Percentiles rank a stretch among this genome's conserved stretches.
Conservation (phyloP, 805 yeast genomes). For the Saccharomycopsis sp. region DNA sequence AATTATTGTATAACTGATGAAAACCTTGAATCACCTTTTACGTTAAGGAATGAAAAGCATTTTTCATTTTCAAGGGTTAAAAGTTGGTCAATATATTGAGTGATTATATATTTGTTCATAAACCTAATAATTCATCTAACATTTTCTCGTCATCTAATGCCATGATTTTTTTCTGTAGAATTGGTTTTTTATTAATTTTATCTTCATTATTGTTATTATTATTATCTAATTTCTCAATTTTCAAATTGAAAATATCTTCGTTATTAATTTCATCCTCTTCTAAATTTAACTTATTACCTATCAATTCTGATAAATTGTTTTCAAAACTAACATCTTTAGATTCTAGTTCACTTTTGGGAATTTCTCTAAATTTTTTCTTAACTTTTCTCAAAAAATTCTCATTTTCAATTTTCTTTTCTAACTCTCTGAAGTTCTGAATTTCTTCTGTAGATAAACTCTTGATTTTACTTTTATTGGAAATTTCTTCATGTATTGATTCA, state of each 20-base stretch:
- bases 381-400: slow-evolving; percentile 19
- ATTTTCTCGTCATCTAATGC: slow-evolving; percentile 10
- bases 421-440: slow-evolving; percentile 18
- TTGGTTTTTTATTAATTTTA: neutral
- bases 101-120: neutral
- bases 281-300: neutral
- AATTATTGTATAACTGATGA: slow-evolving; percentile 51
- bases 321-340: neutral
- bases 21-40: slow-evolving; percentile 43
- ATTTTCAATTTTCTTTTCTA: slow-evolving; percentile 20
- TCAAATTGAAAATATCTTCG: neutral
- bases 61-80: slow-evolving; percentile 63
- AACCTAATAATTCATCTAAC: slow-evolving; percentile 20
- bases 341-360: slow-evolving; percentile 1
- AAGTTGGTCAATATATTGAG: slow-evolving; percentile 1
- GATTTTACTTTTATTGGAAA: slow-evolving; percentile 9
- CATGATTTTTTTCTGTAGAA: neutral
- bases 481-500: neutral
- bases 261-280: neutral
- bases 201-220: neutral
- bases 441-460: slow-evolving; percentile 20
- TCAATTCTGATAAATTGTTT: neutral
- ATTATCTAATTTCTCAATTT: neutral
- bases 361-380: slow-evolving; percentile 13
- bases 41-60: slow-evolving; percentile 63